A percentile compares a stretch with the other conserved stretches of the same genome.
Conservation (phyloP, 2,329 filamentous ascomycete genomes). For the Ceratocystis eucalypticola region DNA sequence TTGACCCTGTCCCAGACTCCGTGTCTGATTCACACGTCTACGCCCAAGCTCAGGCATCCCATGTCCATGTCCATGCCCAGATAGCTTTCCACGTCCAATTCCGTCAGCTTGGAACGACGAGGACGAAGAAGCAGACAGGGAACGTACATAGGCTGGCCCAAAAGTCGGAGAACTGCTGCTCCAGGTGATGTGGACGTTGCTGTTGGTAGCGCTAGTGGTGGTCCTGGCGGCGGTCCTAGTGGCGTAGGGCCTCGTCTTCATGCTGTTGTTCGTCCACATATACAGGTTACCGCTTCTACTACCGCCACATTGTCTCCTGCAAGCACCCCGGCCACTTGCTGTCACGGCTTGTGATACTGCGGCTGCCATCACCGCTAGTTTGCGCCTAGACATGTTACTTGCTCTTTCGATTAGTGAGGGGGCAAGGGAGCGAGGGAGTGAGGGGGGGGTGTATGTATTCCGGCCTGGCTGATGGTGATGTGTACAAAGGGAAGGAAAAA, state of each 20-base stretch:
- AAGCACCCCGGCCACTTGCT: slow-evolving; percentile 15
- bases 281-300: slow-evolving; percentile 9
- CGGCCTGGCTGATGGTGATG: neutral
- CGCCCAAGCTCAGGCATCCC: neutral
- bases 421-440: neutral
- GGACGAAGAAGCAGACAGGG: too few relatives aligned
- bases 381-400: slow-evolving; percentile 4
- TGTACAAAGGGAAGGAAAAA: neutral
- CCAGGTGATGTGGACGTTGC: neutral
- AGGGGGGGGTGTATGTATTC: neutral
- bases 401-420: neutral
- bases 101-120: slow-evolving; percentile 3
- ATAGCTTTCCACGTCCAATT: neutral
- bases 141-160: neutral
- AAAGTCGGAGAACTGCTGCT: slow-evolving; percentile 2
- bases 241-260: slow-evolving; percentile 5
- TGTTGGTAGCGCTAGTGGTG: neutral
- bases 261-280: neutral
- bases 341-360: slow-evolving; percentile 9
- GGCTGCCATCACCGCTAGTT: slow-evolving; percentile 19
- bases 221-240: neutral
- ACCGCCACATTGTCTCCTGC: slow-evolving; percentile 17
- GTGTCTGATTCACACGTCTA: slow-evolving; percentile 13
- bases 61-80: slow-evolving; percentile 13
- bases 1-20: slow-evolving; percentile 14